These are phyloP conservation scores for Mycena galericulata DNA, from an alignment of 768 basidiomycete genomes.

Conservation along the genomic window DNA sequence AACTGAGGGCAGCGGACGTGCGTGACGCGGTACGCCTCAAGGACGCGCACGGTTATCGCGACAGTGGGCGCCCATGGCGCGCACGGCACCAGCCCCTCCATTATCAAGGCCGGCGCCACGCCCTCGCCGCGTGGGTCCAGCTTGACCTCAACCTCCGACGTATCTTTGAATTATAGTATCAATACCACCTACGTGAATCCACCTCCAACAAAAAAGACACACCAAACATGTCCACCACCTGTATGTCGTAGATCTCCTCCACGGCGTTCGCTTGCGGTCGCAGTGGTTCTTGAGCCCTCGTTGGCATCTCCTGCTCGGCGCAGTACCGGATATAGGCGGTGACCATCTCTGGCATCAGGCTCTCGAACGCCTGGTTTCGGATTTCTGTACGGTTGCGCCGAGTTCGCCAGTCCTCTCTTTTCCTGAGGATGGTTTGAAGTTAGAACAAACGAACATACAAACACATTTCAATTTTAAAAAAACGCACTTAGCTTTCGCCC, in stretches of 20 bases:
- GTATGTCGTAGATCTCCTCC: not conserved
- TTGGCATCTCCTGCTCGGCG: not conserved
- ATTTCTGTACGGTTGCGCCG: not conserved
- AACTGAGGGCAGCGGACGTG: conserved; percentile 1
- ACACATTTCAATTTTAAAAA: not conserved
- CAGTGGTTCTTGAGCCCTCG: not conserved
- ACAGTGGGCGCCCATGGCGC: conserved; percentile 23
- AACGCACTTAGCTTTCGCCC: not conserved
- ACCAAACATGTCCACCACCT: conserved; percentile 1
- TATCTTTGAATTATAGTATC: not conserved
- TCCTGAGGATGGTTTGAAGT: not conserved
- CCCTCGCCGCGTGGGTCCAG: not conserved
- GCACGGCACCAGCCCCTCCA: conserved; percentile 11
- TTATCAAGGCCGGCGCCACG: not conserved
- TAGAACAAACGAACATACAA: no score
- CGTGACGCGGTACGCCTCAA: conserved; percentile 27
- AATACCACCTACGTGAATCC: not conserved
- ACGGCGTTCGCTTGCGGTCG: no score
- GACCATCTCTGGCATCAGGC: not conserved
- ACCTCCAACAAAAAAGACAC: not conserved
- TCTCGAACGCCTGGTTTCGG: not conserved
- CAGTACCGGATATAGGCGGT: not conserved
- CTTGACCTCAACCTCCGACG: not conserved
- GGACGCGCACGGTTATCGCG: conserved; percentile 19
- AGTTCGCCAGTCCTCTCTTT: not conserved